Conservation (phyloP, 257 asterid species). For the Penstemon davidsonii region DNA sequence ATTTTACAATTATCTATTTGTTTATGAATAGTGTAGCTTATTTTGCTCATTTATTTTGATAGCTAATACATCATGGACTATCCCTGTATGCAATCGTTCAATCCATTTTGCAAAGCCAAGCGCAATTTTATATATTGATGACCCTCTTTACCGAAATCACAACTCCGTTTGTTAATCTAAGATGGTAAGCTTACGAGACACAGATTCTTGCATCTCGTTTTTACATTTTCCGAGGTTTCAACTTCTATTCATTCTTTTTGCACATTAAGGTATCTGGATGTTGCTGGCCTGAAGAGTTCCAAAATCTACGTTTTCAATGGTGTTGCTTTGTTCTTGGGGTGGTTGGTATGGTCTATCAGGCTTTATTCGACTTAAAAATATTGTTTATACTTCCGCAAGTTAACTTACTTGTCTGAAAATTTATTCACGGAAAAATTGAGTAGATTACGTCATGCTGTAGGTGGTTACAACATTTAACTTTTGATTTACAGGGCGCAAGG, state of each 20-base stretch:
- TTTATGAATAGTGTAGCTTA: conserved; percentile 10
- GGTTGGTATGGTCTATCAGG: conserved; percentile 72
- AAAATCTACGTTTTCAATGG: conserved; percentile 70
- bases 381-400: background rate
- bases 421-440: background rate
- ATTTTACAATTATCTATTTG: background rate
- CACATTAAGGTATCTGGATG: conserved; percentile 71
- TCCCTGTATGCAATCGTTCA: conserved; percentile 68
- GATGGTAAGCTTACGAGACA: conserved; percentile 63
- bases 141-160: conserved; percentile 90
- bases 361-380: conserved; percentile 20
- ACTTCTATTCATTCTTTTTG: conserved; percentile 20
- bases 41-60: conserved; percentile 28
- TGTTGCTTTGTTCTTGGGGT: conserved; percentile 80
- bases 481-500: conserved; percentile 76
- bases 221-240: conserved; percentile 16
- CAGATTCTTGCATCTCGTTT: conserved; percentile 10
- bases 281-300: conserved; percentile 70
- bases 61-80: conserved; percentile 90
- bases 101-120: conserved; percentile 87
- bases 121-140: conserved; percentile 73
- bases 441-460: background rate
- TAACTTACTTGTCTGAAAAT: too few species aligned
- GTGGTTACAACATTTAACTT: conserved; percentile 23
- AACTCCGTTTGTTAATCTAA: conserved; percentile 84